A percentile compares a stretch with the other conserved stretches of the same genome.
phyloP scores from a whole-genome alignment of 768 basidiomycete genomes.

The Mycena alexandri region DNA sequence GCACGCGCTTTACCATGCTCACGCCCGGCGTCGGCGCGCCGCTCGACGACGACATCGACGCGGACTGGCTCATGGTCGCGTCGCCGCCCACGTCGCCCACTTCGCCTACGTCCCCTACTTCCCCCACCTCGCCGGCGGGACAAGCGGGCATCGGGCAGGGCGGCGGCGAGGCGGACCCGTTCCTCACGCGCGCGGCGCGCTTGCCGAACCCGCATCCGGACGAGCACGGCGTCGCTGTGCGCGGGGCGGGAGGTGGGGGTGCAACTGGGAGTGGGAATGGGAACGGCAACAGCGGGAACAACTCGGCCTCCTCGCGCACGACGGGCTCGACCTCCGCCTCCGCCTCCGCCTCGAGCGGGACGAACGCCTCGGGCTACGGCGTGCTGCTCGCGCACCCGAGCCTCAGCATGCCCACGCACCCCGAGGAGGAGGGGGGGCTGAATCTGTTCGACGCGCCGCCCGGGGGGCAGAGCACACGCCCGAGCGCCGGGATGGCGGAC shows the following conservation, averaged over 20 bases:
- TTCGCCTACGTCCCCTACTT: neutral
- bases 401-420: slow-evolving; percentile 5
- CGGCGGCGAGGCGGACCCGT: slow-evolving; percentile 34
- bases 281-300: neutral
- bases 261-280: neutral
- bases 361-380: slow-evolving; percentile 34
- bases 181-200: slow-evolving; percentile 17
- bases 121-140: slow-evolving; percentile 1
- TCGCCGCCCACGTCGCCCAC: neutral
- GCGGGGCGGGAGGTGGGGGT: neutral
- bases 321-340: slow-evolving; percentile 20
- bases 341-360: slow-evolving; percentile 25
- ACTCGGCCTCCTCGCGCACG: slow-evolving; percentile 26
- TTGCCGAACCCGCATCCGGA: slow-evolving; percentile 27
- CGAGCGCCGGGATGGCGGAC: slow-evolving; percentile 13
- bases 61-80: slow-evolving; percentile 27
- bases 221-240: neutral
- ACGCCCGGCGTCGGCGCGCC: slow-evolving; percentile 20
- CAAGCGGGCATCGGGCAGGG: neutral
- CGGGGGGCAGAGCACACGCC: neutral
- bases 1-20: slow-evolving; percentile 38
- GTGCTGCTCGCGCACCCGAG: slow-evolving; percentile 35
- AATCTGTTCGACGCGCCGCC: slow-evolving; percentile 16
- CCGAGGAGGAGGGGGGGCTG: neutral
- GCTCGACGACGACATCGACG: slow-evolving; percentile 26